phyloP scores from a whole-genome alignment of 768 basidiomycete species.

The Psilocybe cyanescens region DNA sequence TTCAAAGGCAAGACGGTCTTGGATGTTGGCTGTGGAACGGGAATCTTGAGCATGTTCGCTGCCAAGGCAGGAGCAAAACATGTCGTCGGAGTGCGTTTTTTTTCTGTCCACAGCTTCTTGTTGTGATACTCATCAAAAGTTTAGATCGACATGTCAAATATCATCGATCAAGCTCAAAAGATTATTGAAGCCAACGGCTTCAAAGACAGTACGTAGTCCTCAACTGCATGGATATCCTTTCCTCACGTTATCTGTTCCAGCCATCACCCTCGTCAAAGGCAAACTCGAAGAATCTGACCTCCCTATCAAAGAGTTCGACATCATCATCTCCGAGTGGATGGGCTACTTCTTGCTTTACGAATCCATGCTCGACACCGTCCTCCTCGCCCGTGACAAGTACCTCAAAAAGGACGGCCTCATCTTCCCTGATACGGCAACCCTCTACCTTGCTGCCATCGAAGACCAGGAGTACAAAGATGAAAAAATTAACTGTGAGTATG shows the following conservation, averaged over 20 bases:
- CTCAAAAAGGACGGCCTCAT: slow-evolving; percentile 89
- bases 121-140: slow-evolving; percentile 10
- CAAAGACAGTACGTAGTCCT: slow-evolving; percentile 75
- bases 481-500: slow-evolving; percentile 93
- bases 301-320: slow-evolving; percentile 92
- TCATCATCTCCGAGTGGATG: slow-evolving; percentile 99
- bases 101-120: slow-evolving; percentile 10
- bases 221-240: neutral
- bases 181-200: slow-evolving; percentile 97
- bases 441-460: slow-evolving; percentile 97
- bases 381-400: slow-evolving; percentile 96
- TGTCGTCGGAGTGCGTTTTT: slow-evolving; percentile 80
- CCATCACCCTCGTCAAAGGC: slow-evolving; percentile 94
- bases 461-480: slow-evolving; percentile 99
- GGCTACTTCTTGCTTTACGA: slow-evolving; percentile 99
- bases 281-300: slow-evolving; percentile 94
- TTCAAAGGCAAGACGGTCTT: slow-evolving; percentile 98
- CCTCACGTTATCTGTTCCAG: slow-evolving; percentile 41
- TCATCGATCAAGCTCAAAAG: slow-evolving; percentile 98
- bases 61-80: slow-evolving; percentile 94
- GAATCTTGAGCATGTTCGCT: slow-evolving; percentile 97
- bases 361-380: slow-evolving; percentile 98
- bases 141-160: slow-evolving; percentile 99
- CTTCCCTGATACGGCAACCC: slow-evolving; percentile 93
- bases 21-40: slow-evolving; percentile 98